Percentiles rank a stretch among this genome's conserved stretches.
phyloP scores from a whole-genome alignment of 495 filamentous ascomycete genomes.

The Thozetella sp. region DNA sequence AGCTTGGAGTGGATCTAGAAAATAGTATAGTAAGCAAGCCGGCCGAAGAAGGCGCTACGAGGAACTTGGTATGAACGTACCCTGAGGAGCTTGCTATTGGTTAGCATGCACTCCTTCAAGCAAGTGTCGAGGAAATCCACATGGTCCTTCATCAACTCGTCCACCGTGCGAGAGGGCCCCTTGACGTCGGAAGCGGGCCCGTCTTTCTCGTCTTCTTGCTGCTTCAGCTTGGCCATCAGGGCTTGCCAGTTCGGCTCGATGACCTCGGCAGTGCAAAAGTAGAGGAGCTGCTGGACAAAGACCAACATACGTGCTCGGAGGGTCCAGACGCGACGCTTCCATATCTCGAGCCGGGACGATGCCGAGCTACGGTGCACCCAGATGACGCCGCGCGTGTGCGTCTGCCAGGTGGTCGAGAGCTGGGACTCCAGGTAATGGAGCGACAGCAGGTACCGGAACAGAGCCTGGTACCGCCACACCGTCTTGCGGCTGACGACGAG shows the following conservation, averaged over 20 bases:
- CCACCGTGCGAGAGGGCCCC: constrained; percentile 77
- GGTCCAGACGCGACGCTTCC: constrained; percentile 93
- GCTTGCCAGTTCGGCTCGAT: constrained; percentile 97
- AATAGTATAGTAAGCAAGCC: not conserved
- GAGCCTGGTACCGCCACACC: constrained; percentile 89
- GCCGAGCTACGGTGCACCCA: constrained; percentile 81
- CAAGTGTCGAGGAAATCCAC: constrained; percentile 98
- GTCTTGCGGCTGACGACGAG: constrained; percentile 96
- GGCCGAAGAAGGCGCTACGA: not conserved
- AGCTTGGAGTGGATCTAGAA: constrained; percentile 91
- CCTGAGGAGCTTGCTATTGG: constrained; percentile 88
- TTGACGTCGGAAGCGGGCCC: constrained; percentile 10
- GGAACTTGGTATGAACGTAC: constrained; percentile 47
- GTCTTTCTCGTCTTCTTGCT: constrained; percentile 54
- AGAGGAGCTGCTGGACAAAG: constrained; percentile 93
- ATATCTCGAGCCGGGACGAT: constrained; percentile 76
- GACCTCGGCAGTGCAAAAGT: constrained; percentile 95
- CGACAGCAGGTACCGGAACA: constrained; percentile 90
- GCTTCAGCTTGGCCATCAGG: constrained; percentile 81
- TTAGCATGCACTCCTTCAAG: constrained; percentile 98
- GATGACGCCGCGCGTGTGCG: constrained; percentile 78
- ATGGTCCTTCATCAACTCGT: constrained; percentile 98
- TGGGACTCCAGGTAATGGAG: constrained; percentile 86
- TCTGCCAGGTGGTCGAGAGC: constrained; percentile 83
- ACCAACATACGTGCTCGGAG: constrained; percentile 91